A percentile compares a stretch with the other conserved stretches of the same genome.
Conservation (phyloP, 2,329 filamentous ascomycete genomes). For the Talaromyces sp. region DNA sequence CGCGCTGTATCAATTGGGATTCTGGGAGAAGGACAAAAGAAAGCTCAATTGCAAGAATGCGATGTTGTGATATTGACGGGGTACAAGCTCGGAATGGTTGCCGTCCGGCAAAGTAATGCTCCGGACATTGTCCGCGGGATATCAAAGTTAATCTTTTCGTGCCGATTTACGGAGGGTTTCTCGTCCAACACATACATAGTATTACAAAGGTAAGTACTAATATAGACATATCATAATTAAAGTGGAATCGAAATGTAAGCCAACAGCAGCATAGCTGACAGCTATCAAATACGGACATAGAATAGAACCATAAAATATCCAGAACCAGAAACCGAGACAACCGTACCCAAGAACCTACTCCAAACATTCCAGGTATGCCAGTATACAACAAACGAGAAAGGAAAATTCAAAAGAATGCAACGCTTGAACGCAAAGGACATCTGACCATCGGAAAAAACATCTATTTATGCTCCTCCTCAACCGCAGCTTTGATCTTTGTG, state of each 20-base stretch:
- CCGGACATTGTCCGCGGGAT: conserved; percentile 1
- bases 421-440: conserved; percentile 14
- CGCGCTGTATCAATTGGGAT: neutral
- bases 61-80: neutral
- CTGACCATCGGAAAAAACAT: conserved; percentile 3
- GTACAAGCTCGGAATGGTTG: neutral
- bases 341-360: neutral
- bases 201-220: too few relatives aligned
- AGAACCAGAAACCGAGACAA: neutral
- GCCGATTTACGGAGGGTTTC: conserved; percentile 16
- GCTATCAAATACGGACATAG: conserved; percentile 13
- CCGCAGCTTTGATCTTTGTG: conserved; percentile 45
- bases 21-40: neutral
- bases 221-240: neutral
- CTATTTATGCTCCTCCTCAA: conserved; percentile 39
- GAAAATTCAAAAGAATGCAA: conserved; percentile 11
- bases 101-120: conserved; percentile 8
- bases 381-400: neutral
- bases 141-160: neutral
- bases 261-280: conserved; percentile 4
- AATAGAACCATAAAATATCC: conserved; percentile 11
- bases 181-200: neutral
- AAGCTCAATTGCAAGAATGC: neutral
- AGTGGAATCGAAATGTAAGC: neutral
- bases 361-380: conserved; percentile 9